Evolutionary conservation across 1,284 basidiomycete species (phyloP).

Genomic region (Naganishia sp.): DNA sequence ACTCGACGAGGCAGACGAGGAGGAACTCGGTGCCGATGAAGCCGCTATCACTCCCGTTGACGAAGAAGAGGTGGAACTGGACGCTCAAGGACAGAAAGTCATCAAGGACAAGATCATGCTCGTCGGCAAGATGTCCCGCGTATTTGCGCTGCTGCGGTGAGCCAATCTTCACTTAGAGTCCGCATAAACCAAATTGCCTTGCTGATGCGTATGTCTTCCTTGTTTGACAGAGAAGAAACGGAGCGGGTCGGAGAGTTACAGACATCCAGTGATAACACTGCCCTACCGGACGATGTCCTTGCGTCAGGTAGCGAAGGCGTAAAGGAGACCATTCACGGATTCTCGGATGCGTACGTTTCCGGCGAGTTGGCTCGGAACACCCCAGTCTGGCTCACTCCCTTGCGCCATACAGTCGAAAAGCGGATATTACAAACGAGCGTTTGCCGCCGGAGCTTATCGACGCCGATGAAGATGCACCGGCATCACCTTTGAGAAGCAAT

Average conservation of each 20-base stretch:
- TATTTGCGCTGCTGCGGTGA: slow-evolving; percentile 91
- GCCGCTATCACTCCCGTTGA: slow-evolving; percentile 49
- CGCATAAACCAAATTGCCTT: no score
- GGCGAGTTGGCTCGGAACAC: neutral
- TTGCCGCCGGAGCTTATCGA: slow-evolving; percentile 94
- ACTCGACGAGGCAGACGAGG: slow-evolving; percentile 81
- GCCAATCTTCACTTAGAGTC: slow-evolving; percentile 44
- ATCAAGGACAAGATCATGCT: slow-evolving; percentile 99
- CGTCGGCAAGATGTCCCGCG: slow-evolving; percentile 92
- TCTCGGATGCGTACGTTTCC: slow-evolving; percentile 85
- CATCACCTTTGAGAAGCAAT: slow-evolving; percentile 51
- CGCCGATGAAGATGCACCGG: slow-evolving; percentile 57
- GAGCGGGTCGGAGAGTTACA: slow-evolving; percentile 97
- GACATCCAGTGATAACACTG: slow-evolving; percentile 74
- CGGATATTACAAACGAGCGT: slow-evolving; percentile 98
- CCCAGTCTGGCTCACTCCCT: neutral
- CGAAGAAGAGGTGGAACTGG: slow-evolving; percentile 57
- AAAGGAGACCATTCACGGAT: slow-evolving; percentile 90
- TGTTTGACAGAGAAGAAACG: slow-evolving; percentile 78
- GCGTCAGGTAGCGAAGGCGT: slow-evolving; percentile 92
- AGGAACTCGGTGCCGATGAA: slow-evolving; percentile 45
- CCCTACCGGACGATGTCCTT: slow-evolving; percentile 81
- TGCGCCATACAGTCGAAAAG: slow-evolving; percentile 69
- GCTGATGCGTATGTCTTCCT: slow-evolving; percentile 3
- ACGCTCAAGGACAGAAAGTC: slow-evolving; percentile 70